A percentile compares a stretch with the other conserved stretches of the same genome.
Evolutionary conservation across 2,329 filamentous ascomycete species (phyloP).

Genomic region (Aspergillus unguis): DNA sequence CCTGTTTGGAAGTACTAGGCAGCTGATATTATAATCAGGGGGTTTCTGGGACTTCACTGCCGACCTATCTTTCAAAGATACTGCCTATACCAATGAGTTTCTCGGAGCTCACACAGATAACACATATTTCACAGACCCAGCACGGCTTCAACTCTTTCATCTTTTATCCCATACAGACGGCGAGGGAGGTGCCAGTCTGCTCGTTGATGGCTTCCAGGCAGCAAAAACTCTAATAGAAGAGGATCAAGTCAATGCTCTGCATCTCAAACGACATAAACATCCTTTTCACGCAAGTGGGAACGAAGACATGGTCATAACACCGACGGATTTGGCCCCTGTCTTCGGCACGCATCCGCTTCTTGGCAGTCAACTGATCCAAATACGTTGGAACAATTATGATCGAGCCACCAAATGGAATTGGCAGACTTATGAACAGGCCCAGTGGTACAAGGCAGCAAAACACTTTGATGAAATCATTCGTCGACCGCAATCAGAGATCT

Average conservation of each 20-base stretch:
- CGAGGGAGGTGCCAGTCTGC: slow-evolving; percentile 69
- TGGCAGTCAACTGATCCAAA: slow-evolving; percentile 52
- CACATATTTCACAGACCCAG: slow-evolving; percentile 91
- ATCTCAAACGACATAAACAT: slow-evolving; percentile 57
- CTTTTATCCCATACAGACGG: slow-evolving; percentile 70
- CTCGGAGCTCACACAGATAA: slow-evolving; percentile 88
- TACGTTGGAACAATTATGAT: slow-evolving; percentile 94
- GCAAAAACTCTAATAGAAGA: slow-evolving; percentile 56
- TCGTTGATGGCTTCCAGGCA: slow-evolving; percentile 82
- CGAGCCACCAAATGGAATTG: slow-evolving; percentile 65
- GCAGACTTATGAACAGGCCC: slow-evolving; percentile 46
- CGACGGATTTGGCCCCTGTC: slow-evolving; percentile 67
- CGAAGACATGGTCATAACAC: slow-evolving; percentile 73
- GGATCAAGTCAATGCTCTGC: slow-evolving; percentile 57
- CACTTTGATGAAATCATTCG: slow-evolving; percentile 70
- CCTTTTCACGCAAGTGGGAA: slow-evolving; percentile 86
- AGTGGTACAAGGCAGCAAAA: slow-evolving; percentile 78
- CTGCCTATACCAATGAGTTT: slow-evolving; percentile 82
- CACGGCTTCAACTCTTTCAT: slow-evolving; percentile 89
- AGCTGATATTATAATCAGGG: slow-evolving; percentile 31
- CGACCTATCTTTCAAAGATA: slow-evolving; percentile 82
- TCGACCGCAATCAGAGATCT: slow-evolving; percentile 65
- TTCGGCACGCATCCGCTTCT: slow-evolving; percentile 55
- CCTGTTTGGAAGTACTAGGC: not conserved
- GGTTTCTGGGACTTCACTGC: slow-evolving; percentile 85